A percentile compares a stretch with the other conserved stretches of the same genome.
phyloP scores from a whole-genome alignment of 306 rosid species.

The Rosa rugosa region DNA sequence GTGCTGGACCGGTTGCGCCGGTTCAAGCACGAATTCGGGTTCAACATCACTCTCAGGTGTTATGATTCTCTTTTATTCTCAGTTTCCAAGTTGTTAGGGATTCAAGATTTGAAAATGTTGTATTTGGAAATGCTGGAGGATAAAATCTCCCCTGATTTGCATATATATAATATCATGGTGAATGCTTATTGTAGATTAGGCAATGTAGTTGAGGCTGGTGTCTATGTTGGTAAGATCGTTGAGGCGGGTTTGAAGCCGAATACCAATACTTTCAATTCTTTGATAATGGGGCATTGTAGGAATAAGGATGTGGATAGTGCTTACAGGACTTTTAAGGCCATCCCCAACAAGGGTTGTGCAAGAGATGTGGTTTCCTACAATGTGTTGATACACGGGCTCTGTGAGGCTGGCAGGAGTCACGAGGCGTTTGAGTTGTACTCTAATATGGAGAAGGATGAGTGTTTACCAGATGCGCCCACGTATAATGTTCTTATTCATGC shows the following conservation, averaged over 20 bases:
- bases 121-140: constrained; percentile 56
- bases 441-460: constrained; percentile 60
- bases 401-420: constrained; percentile 47
- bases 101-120: constrained; percentile 54
- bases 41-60: constrained; percentile 62
- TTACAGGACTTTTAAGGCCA: constrained; percentile 41
- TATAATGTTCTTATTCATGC: constrained; percentile 54
- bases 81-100: constrained; percentile 43
- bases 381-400: constrained; percentile 66
- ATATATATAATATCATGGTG: constrained; percentile 64
- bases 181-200: constrained; percentile 73
- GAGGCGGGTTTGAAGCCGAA: constrained; percentile 56
- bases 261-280: constrained; percentile 62
- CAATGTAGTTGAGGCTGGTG: constrained; percentile 46
- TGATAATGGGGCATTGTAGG: constrained; percentile 81
- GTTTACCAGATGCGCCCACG: constrained; percentile 58
- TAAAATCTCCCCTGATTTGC: constrained; percentile 48
- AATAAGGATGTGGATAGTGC: constrained; percentile 50
- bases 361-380: constrained; percentile 63
- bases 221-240: constrained; percentile 46
- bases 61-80: constrained; percentile 59
- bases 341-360: constrained; percentile 50
- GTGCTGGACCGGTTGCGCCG: constrained; percentile 48
- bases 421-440: constrained; percentile 56
- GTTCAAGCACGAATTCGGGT: constrained; percentile 35